Conservation (phyloP, 371 early-diverging fungal genomes). For the Cokeromyces recurvatus region DNA sequence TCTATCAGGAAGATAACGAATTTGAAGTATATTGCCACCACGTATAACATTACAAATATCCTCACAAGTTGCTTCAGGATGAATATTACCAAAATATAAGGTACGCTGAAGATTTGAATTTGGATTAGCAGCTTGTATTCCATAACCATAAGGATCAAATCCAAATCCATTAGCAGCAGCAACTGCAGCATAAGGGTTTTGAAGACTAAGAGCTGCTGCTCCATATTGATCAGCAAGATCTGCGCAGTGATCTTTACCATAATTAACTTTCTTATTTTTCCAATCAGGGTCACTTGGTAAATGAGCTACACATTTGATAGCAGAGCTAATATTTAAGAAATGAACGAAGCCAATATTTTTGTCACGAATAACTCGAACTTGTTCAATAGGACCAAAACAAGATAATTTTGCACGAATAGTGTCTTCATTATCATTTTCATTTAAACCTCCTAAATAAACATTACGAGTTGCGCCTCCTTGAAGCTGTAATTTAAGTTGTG, state of each 20-base stretch:
- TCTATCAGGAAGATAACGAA: conserved; percentile 71
- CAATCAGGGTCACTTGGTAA: conserved; percentile 49
- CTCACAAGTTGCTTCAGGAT: conserved; percentile 67
- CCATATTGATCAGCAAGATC: neutral
- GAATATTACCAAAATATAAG: conserved; percentile 74
- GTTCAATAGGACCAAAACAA: conserved; percentile 64
- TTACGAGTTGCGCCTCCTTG: conserved; percentile 69
- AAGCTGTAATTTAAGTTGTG: conserved; percentile 44
- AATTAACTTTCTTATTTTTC: conserved; percentile 51
- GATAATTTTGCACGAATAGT: conserved; percentile 41
- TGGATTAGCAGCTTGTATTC: neutral
- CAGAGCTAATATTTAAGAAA: conserved; percentile 55
- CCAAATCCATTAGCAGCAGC: neutral
- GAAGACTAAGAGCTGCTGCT: too few relatives aligned
- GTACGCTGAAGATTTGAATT: conserved; percentile 47
- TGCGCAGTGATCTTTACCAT: conserved; percentile 31
- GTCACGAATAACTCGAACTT: conserved; percentile 59
- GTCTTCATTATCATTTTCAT: conserved; percentile 47
- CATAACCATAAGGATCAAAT: conserved; percentile 10
- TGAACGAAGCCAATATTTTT: conserved; percentile 77
- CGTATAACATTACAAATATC: conserved; percentile 84
- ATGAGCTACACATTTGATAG: conserved; percentile 58
- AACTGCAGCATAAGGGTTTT: neutral
- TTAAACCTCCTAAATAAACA: conserved; percentile 71
- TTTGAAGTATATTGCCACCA: conserved; percentile 74